Conservation (phyloP, 305 asterid species). For the Ajuga reptans region DNA sequence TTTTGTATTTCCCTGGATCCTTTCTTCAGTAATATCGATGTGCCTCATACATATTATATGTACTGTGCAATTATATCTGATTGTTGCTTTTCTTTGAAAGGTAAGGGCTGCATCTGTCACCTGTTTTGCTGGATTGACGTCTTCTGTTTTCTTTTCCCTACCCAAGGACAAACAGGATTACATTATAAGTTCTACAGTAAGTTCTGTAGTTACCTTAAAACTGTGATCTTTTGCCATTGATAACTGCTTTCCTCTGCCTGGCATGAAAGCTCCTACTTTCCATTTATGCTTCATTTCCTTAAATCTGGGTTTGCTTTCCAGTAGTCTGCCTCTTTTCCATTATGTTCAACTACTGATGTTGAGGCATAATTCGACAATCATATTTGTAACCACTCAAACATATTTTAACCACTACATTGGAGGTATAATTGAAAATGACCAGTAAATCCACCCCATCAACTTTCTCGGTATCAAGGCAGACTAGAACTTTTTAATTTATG, state of each 20-base stretch:
- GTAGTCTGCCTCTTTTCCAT: neutral
- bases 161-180: constrained; percentile 60
- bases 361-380: neutral
- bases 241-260: neutral
- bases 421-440: neutral
- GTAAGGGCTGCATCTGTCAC: constrained; percentile 93
- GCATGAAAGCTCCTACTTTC: neutral
- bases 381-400: neutral
- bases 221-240: constrained; percentile 4
- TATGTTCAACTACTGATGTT: constrained; percentile 2
- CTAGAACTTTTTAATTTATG: constrained; percentile 2
- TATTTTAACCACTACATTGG: neutral
- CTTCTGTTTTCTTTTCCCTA: constrained; percentile 63
- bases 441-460: neutral
- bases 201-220: constrained; percentile 23
- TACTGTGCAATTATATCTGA: constrained; percentile 13
- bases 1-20: constrained; percentile 1
- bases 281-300: neutral
- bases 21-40: neutral
- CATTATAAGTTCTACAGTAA: constrained; percentile 62
- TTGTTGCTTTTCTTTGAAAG: constrained; percentile 38
- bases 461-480: neutral
- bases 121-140: constrained; percentile 96
- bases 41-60: neutral
- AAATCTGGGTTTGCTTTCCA: neutral